Percentiles rank a stretch among this genome's conserved stretches.
Evolutionary conservation across 352 stramenopile species (phyloP).

Genomic region (Hyphochytrium catenoides): DNA sequence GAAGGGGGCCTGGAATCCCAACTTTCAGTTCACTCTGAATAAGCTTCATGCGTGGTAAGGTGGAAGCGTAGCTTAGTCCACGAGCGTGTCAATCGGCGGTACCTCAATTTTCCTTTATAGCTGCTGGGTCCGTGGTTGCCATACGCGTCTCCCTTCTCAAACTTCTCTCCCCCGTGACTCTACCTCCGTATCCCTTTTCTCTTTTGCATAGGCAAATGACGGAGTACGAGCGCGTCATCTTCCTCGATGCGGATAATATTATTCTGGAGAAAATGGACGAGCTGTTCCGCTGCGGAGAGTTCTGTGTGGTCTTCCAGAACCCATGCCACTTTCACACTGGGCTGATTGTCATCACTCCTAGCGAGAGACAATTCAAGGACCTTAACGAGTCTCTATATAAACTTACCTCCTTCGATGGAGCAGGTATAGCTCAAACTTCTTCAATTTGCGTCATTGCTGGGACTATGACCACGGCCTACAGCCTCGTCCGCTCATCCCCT

Average conservation of each 20-base stretch:
- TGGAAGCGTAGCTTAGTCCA: too few species aligned
- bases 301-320: constrained; percentile 72
- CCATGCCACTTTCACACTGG: constrained; percentile 68
- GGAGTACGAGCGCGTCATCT: constrained; percentile 67
- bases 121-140: too few species aligned
- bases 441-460: too few species aligned
- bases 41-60: too few species aligned
- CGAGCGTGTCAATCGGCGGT: too few species aligned
- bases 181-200: too few species aligned
- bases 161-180: too few species aligned
- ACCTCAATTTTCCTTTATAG: too few species aligned
- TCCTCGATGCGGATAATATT: constrained; percentile 69
- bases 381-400: constrained; percentile 28
- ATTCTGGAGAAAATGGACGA: constrained; percentile 62
- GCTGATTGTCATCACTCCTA: constrained; percentile 46
- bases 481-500: not conserved
- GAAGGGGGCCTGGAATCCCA: constrained; percentile 44
- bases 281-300: constrained; percentile 54
- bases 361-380: constrained; percentile 32
- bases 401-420: constrained; percentile 41
- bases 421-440: too few species aligned
- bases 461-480: too few species aligned
- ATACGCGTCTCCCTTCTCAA: too few species aligned
- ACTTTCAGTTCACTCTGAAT: constrained; percentile 70
- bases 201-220: too few species aligned